These are phyloP conservation scores for Phaeosphaeriaceae sp. DNA, from an alignment of 2,329 filamentous ascomycete species.

Conservation along the genomic window DNA sequence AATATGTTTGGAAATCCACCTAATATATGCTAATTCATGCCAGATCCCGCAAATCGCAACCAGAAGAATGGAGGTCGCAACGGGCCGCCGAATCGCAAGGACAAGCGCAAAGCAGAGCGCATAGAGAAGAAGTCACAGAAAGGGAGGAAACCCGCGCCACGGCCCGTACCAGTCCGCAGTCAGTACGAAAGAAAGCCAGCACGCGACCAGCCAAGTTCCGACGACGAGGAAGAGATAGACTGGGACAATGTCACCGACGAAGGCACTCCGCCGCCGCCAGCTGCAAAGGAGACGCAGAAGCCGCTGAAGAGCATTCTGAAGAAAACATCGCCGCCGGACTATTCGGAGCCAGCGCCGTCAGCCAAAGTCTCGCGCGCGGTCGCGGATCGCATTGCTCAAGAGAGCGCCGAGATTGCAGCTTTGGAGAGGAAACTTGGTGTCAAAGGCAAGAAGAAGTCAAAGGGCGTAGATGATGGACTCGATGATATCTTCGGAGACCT, in stretches of 20 bases:
- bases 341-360: slow-evolving; percentile 22
- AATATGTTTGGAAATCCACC: neutral
- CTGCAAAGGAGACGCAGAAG: slow-evolving; percentile 30
- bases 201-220: slow-evolving; percentile 20
- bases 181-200: slow-evolving; percentile 24
- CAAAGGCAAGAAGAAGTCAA: slow-evolving; percentile 72
- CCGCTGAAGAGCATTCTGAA: slow-evolving; percentile 43
- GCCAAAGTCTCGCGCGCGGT: slow-evolving; percentile 51
- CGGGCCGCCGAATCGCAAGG: slow-evolving; percentile 61
- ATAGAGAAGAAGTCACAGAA: slow-evolving; percentile 64
- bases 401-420: slow-evolving; percentile 87
- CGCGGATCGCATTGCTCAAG: slow-evolving; percentile 72
- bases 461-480: slow-evolving; percentile 83
- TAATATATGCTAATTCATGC: slow-evolving; percentile 9
- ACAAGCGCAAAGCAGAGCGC: slow-evolving; percentile 72
- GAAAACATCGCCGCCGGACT: slow-evolving; percentile 14
- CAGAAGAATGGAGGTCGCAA: slow-evolving; percentile 35
- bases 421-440: slow-evolving; percentile 89
- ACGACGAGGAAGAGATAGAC: slow-evolving; percentile 34
- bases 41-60: slow-evolving; percentile 38
- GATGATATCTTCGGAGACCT: slow-evolving; percentile 78
- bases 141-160: slow-evolving; percentile 16
- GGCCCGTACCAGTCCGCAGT: slow-evolving; percentile 15
- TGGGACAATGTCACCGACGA: slow-evolving; percentile 47
- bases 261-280: slow-evolving; percentile 24